Base-by-base conservation (phyloP, 1,284 basidiomycete genomes). In the Marasmius fiardii region DNA sequence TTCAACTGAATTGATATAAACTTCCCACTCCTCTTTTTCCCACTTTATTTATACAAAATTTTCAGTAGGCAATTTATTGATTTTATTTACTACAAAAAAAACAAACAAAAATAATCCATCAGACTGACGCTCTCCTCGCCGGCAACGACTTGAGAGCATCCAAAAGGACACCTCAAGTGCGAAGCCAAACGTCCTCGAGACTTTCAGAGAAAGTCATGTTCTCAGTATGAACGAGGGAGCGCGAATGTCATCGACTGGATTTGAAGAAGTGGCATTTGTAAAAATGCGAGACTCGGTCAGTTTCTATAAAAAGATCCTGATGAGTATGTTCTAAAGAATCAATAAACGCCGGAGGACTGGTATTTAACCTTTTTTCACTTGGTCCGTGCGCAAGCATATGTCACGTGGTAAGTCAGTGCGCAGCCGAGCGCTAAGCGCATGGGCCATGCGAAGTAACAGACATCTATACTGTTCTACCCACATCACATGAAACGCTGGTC, bases 231-330 rank as follows among this genome's bases (percentile, higher is more conserved):
- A 88, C 86, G 85, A 85, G 85, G 64, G 79, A 80, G 78, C 77
- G 85, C 79, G 66, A 61, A 71, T 72, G 76, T 89, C 86, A 89
- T 89, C 86, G 78, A 85, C 76, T 85, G 86, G 83, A 88, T 81
- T 78, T 82, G 80, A 86, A 86, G 80, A 77, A 82, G 82, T 72
- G 86, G 86, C 86, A 88, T 85, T 83, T 80, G 78, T 88, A 87
- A 86, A 88, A 85, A 87, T 88, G 86, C 86, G 83, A 86, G 85
- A 89, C 85, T 86, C 85, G 86, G 87, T 88, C 85, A 88, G 87
- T 86, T 85, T 83, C 86, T 89, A 86, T 88, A 85, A 80, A 89
- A 90, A 90, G 87, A 90, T 89, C 87, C 87, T 88, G 74, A 74
- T 86, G 86, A 90, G 87, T 89, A 89, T 89, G 87, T 88, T 88